Base-by-base conservation (phyloP, 2,329 filamentous ascomycete genomes). In the Ascochyta viciae-villosae region DNA sequence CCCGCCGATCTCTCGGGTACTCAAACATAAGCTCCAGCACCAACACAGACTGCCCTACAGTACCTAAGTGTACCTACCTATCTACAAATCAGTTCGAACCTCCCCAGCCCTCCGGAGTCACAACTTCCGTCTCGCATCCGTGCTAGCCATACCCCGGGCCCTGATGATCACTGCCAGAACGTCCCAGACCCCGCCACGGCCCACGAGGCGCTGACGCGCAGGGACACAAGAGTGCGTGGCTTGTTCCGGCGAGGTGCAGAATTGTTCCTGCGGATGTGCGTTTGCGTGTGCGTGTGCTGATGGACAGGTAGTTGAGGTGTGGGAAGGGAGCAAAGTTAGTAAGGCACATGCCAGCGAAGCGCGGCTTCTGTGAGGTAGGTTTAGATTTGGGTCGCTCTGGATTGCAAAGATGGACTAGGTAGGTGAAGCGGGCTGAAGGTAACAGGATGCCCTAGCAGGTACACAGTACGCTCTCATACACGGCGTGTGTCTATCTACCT, bases 101-200 rank as follows among this genome's bases (percentile, higher is more conserved):
- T 12, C 29, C 39, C 22, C n/a, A n/a, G 12, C 45, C 13, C 23
- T 47, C n/a, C 47, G 53, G 53, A 34, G 10, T 2, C 26, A n/a
- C 1, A 2, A 1, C 31, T 23, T 50, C 47, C 47, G 47, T 24
- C 1, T 10, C 33, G 4, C 3, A 13, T 51, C 12, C 15, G 31
- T 13, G 3, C n/a, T 56, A 56, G 53, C 8, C 8, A 8, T 8
- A 2, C 38, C 40, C 7, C 10, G 12, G 35, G 16, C 52, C 52
- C 52, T 55, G 52, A 41, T 55, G 46, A 50, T 55, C 52, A 39
- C 52, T 55, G 12, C 46, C 41, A 13, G 3, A 31, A 33, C 37
- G 40, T 46, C 52, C 27, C 23, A 42, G 46, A 50, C 45, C 37
- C 37, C 6, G 37, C 37, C 19, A 35, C 35, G 24, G 48, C 19